Evolutionary conservation across 2,329 filamentous ascomycete genomes (phyloP).

Genomic region (Trichoderma sp.): DNA sequence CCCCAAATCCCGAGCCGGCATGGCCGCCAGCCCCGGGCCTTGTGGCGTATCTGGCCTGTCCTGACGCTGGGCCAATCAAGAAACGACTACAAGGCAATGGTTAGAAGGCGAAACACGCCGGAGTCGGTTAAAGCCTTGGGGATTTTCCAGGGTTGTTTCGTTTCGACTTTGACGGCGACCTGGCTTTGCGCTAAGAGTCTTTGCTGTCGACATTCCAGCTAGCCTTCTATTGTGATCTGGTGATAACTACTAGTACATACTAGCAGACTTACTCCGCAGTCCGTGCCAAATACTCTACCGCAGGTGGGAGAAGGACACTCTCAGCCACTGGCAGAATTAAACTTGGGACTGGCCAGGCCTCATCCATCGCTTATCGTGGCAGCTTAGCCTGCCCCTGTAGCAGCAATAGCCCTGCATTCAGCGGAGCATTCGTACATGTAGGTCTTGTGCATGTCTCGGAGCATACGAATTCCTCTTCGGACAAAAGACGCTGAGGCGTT

Average conservation of each 20-base stretch:
- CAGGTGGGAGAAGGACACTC: neutral
- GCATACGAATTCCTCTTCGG: neutral
- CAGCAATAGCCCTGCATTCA: neutral
- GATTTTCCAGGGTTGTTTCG: neutral
- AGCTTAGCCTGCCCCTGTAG: conserved; percentile 2
- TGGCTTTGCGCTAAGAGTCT: neutral
- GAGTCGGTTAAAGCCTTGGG: neutral
- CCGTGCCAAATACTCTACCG: neutral
- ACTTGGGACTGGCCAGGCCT: neutral
- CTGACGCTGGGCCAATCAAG: neutral
- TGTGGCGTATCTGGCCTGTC: neutral
- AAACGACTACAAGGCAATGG: neutral
- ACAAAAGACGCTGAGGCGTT: neutral
- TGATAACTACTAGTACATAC: neutral
- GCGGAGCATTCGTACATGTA: neutral
- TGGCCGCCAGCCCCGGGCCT: neutral
- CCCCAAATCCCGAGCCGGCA: conserved; percentile 5
- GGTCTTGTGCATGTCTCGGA: neutral
- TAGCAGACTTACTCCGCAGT: neutral
- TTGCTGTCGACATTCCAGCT: neutral
- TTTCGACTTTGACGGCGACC: neutral
- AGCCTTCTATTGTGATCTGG: neutral
- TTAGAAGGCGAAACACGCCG: neutral
- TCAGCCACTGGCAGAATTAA: neutral
- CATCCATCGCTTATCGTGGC: conserved; percentile 17